These are phyloP conservation scores for Chenopodium quinoa DNA, from an alignment of 148 eudicot genomes.

Conservation along the genomic window DNA sequence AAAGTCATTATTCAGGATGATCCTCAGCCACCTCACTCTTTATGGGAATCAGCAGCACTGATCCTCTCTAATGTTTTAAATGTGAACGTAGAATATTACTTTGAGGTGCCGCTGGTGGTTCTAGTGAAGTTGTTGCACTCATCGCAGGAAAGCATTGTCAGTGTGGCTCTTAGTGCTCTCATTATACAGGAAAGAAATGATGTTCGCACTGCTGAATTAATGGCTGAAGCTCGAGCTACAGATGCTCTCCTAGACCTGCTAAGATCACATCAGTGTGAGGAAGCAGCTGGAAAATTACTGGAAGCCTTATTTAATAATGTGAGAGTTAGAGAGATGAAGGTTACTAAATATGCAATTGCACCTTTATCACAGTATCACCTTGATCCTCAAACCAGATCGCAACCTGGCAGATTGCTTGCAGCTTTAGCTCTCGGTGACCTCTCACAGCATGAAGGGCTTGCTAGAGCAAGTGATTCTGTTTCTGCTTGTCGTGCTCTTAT, in stretches of 20 bases:
- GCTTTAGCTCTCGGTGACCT: constrained; percentile 86
- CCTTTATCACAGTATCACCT: constrained; percentile 74
- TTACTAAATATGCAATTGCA: constrained; percentile 61
- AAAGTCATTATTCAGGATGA: constrained; percentile 74
- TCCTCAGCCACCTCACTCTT: constrained; percentile 57
- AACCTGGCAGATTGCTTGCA: constrained; percentile 64
- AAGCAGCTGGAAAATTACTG: constrained; percentile 62
- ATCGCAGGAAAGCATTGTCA: constrained; percentile 42
- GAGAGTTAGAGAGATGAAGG: constrained; percentile 69
- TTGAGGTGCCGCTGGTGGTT: constrained; percentile 60
- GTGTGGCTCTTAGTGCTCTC: constrained; percentile 59
- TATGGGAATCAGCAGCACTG: constrained; percentile 77
- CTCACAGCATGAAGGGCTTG: constrained; percentile 76
- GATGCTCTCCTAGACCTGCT: constrained; percentile 64
- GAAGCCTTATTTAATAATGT: constrained; percentile 66
- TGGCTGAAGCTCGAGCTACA: constrained; percentile 71
- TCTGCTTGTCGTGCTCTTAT: constrained; percentile 78
- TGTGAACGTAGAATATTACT: constrained; percentile 50
- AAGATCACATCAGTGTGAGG: constrained; percentile 78
- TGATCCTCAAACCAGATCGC: constrained; percentile 73
- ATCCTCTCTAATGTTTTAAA: constrained; percentile 59
- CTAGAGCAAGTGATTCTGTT: constrained; percentile 63
- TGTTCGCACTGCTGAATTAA: constrained; percentile 54
- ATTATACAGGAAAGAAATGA: constrained; percentile 56
- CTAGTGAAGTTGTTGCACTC: constrained; percentile 76